Percentiles rank a stretch among this genome's conserved stretches.
Evolutionary conservation across 1,139 yeast species (phyloP).

Genomic region (Taphrina pruni): DNA sequence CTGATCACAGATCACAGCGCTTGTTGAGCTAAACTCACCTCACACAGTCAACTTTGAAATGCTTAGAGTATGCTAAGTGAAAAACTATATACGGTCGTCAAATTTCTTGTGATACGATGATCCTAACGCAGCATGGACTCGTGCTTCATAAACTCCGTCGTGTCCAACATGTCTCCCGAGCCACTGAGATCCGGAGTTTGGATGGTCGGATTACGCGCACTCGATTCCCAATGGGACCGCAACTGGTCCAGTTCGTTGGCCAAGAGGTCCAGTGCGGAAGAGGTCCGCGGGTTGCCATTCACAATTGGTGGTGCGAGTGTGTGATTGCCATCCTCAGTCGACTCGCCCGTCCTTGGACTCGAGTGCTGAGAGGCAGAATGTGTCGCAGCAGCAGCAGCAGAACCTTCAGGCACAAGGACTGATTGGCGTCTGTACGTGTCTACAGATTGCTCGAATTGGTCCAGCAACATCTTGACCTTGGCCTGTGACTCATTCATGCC

Average conservation of each 20-base stretch:
- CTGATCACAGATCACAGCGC: too few relatives aligned
- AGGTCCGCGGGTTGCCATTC: conserved; percentile 15
- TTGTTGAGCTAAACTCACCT: too few relatives aligned
- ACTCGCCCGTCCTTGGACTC: conserved; percentile 5
- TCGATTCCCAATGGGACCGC: conserved; percentile 31
- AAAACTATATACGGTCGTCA: background rate
- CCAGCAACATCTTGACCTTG: conserved; percentile 40
- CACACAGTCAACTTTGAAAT: too few relatives aligned
- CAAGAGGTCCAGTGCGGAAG: conserved; percentile 40
- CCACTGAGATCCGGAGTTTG: conserved; percentile 4
- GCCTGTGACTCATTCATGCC: conserved; percentile 41
- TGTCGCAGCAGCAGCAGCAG: background rate
- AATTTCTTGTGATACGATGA: too few relatives aligned
- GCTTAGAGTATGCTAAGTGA: background rate
- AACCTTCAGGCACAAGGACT: conserved; percentile 4
- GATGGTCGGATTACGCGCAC: conserved; percentile 11
- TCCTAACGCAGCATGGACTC: background rate
- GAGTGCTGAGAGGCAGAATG: conserved; percentile 9
- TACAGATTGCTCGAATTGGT: conserved; percentile 39
- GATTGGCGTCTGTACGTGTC: conserved; percentile 40
- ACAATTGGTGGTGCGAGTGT: conserved; percentile 17
- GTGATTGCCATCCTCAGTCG: background rate
- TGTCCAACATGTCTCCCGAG: background rate
- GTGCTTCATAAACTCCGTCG: background rate
- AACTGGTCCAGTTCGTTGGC: conserved; percentile 43